These are phyloP conservation scores for Histomonas meleagridis DNA, from an alignment of 208 protist genomes.

Conservation along the genomic window DNA sequence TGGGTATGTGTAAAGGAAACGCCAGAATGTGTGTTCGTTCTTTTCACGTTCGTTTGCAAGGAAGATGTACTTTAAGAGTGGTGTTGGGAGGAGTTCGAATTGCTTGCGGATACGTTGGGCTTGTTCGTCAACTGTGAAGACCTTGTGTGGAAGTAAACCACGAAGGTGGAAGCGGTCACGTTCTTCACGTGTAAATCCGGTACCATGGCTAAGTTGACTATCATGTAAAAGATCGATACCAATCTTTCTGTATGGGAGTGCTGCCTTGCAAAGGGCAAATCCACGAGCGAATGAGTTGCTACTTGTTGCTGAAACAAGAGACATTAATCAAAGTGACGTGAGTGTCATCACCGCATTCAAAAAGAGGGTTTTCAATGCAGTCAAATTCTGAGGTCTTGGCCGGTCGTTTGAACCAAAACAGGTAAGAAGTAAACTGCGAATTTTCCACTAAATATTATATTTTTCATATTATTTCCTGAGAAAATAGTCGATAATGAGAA, in stretches of 20 bases:
- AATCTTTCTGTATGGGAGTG: background rate
- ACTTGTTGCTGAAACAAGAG: too few species aligned
- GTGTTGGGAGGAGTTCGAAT: background rate
- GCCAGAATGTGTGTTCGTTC: background rate
- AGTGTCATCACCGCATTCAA: too few species aligned
- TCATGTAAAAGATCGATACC: background rate
- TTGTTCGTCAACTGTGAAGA: slow-evolving; percentile 3
- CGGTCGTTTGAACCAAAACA: too few species aligned
- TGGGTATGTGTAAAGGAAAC: slow-evolving; percentile 7
- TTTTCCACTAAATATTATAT: too few species aligned
- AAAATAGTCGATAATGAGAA: too few species aligned
- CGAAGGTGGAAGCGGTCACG: background rate
- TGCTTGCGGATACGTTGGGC: background rate
- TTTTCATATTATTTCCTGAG: too few species aligned
- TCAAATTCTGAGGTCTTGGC: too few species aligned
- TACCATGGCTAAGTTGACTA: background rate
- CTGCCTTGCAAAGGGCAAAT: too few species aligned
- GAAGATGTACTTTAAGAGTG: slow-evolving; percentile 21
- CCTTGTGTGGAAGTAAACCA: background rate
- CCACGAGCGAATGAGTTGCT: too few species aligned
- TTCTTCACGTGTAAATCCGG: background rate
- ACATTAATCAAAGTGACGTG: too few species aligned
- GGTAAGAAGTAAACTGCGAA: too few species aligned
- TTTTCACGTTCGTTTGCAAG: background rate
- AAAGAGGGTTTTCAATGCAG: too few species aligned